Evolutionary conservation across 768 basidiomycete species (phyloP).

Genomic region (Cystofilobasidium ferigula): DNA sequence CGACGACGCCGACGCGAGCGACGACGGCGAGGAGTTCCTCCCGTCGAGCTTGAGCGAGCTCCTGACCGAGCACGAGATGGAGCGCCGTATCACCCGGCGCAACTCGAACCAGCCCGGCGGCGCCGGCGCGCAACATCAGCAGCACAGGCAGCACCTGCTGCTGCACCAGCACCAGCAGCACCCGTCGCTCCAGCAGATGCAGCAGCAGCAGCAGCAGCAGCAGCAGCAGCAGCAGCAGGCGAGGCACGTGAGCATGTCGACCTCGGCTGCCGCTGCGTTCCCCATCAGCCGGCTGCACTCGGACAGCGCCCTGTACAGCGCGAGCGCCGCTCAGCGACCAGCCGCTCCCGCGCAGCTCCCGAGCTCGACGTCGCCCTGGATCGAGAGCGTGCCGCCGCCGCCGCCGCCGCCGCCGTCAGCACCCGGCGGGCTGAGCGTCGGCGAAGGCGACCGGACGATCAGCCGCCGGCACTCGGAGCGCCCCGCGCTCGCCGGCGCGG

Average conservation of each 20-base stretch:
- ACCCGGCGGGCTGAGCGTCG: not conserved
- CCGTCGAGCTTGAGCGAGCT: conserved; percentile 81
- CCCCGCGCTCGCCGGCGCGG: not conserved
- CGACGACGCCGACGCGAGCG: conserved; percentile 60
- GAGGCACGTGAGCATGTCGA: not conserved
- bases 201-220: not conserved
- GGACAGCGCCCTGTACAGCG: conserved; percentile 3
- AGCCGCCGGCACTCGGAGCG: not conserved
- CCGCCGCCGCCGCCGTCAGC: not conserved
- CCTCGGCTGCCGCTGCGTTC: not conserved
- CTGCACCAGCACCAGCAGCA: conserved; percentile 18
- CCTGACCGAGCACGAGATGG: conserved; percentile 76
- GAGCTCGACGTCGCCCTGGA: not conserved
- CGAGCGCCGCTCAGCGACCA: not conserved
- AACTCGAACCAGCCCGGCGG: conserved; percentile 32
- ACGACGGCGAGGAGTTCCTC: conserved; percentile 54
- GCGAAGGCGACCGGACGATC: not conserved
- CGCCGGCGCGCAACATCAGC: conserved; percentile 17
- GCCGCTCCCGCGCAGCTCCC: no score
- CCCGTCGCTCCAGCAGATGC: conserved; percentile 10
- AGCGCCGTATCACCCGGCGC: conserved; percentile 51
- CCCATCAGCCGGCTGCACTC: not conserved
- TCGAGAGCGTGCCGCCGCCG: not conserved
- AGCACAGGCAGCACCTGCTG: no score
- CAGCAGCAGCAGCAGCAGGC: not conserved